Conservation (phyloP, 768 basidiomycete genomes). For the Grammothele lineata region DNA sequence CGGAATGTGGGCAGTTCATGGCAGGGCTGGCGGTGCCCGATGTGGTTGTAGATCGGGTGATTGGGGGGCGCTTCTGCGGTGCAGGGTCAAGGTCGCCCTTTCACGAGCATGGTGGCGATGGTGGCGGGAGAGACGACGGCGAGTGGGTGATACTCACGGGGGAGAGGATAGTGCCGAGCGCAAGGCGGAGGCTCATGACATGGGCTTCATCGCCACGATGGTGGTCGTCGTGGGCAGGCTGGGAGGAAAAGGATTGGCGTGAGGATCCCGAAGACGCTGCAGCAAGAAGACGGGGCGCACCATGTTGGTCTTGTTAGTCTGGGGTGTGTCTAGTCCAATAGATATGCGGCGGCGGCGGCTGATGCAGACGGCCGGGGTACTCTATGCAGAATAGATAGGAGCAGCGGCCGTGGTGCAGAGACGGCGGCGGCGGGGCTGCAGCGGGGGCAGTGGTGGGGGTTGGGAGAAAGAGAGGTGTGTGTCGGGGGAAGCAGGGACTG, state of each 20-base stretch:
- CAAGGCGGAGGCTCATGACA: constrained; percentile 39
- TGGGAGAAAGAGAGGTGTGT: neutral
- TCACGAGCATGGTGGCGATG: too few relatives aligned
- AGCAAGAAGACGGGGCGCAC: neutral
- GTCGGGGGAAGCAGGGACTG: neutral
- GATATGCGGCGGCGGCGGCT: neutral
- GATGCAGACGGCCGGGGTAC: neutral
- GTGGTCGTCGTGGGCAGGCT: constrained; percentile 19
- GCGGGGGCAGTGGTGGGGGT: neutral
- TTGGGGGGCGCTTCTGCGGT: constrained; percentile 16
- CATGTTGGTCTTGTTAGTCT: constrained; percentile 4
- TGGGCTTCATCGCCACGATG: constrained; percentile 25
- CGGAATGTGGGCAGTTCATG: neutral
- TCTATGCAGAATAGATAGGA: neutral
- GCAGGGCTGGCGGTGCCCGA: constrained; percentile 21
- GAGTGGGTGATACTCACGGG: constrained; percentile 39
- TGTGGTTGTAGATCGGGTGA: constrained; percentile 9
- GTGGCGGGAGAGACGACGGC: neutral
- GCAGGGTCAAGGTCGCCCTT: neutral
- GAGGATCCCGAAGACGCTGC: neutral
- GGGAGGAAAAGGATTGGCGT: neutral
- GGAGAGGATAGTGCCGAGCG: constrained; percentile 55
- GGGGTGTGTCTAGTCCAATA: neutral
- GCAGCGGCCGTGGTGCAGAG: neutral
- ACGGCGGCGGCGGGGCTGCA: neutral